Evolutionary conservation across 352 stramenopile genomes (phyloP), one percentile per base, ranked within the genome.

Genomic region (Globisporangium emineosum): DNA sequence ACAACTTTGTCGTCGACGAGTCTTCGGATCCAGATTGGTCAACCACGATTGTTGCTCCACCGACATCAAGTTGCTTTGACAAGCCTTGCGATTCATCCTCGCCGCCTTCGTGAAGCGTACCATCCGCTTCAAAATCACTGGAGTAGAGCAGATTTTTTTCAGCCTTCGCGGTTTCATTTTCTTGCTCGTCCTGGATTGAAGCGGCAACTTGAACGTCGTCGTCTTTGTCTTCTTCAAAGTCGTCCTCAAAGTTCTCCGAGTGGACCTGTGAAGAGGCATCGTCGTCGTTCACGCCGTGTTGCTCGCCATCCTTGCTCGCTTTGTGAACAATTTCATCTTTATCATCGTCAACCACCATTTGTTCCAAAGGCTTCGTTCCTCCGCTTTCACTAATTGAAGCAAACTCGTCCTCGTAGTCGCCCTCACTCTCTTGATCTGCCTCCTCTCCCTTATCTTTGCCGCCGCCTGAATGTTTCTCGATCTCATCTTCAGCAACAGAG

Each of bases 1-100:
- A 62, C 47, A 85, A 54, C 33, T 75, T 81, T 17, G 77, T 88
- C 10, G 68, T 83, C 5, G 79, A 84, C 12, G 78, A 88, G 37
- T 86, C 78, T 23, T 86, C 72, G 12, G 71, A 86, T 23, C 35
- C 53, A 19, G 73, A 86, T 17, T 76, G 64, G 4, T 55, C 70
- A 21, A 54, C 8, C 23, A 30, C 3, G 1, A 58, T 5, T 7
- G 6, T 10, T 0, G 54, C 53, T 53, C 8, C 62, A 25, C 15
- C 49, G 3, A 25, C 23, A 13, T 59, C 61, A 21, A 52, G 25
- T 25, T 53, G 40, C 8, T 62, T 66, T 35, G 19, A 57, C 8
- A 15, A 30, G 13, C 8, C 27, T 35, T 54, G 33, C n/a, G 29
- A 43, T 19, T 50, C 29, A 6, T 45, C 37, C 13, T 37, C 42